These are phyloP conservation scores for Trichoderma koningiopsis DNA, from an alignment of 2,329 filamentous ascomycete genomes.

Conservation along the genomic window DNA sequence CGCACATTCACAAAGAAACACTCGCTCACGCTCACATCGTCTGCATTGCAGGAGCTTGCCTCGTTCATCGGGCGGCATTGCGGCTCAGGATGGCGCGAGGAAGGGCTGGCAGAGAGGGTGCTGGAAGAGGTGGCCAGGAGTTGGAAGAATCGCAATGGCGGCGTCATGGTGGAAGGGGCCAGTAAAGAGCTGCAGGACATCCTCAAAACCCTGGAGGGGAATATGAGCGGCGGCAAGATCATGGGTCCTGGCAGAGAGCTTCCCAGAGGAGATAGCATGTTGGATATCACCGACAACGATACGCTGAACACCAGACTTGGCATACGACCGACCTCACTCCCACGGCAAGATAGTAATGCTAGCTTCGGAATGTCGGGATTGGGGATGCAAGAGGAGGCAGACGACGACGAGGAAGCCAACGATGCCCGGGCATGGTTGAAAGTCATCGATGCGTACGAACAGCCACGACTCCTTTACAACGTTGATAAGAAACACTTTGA, in stretches of 20 bases:
- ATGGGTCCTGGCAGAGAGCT: conserved; percentile 55
- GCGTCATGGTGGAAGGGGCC: conserved; percentile 85
- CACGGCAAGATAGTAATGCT: conserved; percentile 63
- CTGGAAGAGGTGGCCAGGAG: conserved; percentile 86
- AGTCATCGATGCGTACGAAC: conserved; percentile 79
- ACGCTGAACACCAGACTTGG: conserved; percentile 59
- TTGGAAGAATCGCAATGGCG: conserved; percentile 89
- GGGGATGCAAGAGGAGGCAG: conserved; percentile 52
- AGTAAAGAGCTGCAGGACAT: conserved; percentile 78
- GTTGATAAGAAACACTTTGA: conserved; percentile 88
- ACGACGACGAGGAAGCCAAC: conserved; percentile 60
- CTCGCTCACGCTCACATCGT: conserved; percentile 86
- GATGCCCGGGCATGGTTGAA: conserved; percentile 84
- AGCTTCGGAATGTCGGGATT: conserved; percentile 65
- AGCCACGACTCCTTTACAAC: conserved; percentile 78
- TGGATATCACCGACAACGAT: conserved; percentile 59
- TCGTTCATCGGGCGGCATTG: conserved; percentile 91
- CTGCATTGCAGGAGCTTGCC: conserved; percentile 81
- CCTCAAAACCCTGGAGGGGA: conserved; percentile 78
- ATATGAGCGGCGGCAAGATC: conserved; percentile 83
- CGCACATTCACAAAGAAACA: conserved; percentile 97
- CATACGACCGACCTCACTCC: conserved; percentile 48
- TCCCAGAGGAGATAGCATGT: conserved; percentile 59
- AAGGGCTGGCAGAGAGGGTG: conserved; percentile 88
- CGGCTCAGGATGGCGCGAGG: conserved; percentile 94